Conservation (phyloP, 371 early-diverging fungal species). For the Actinomortierella wolfii region DNA sequence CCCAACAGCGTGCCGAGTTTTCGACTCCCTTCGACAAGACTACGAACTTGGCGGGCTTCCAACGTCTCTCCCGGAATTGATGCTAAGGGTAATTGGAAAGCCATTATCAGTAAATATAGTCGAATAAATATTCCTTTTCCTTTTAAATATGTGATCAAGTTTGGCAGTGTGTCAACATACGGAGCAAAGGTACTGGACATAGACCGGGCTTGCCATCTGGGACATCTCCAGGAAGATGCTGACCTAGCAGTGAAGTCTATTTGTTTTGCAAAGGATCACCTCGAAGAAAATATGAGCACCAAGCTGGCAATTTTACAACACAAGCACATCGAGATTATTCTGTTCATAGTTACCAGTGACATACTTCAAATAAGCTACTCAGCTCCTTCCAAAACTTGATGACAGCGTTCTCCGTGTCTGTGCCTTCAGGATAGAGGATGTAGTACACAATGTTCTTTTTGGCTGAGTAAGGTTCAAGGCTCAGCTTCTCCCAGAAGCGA, state of each 20-base stretch:
- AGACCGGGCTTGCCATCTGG: conserved; percentile 55
- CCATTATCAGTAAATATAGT: too few species aligned
- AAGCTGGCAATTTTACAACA: too few species aligned
- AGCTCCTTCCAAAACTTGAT: conserved; percentile 59
- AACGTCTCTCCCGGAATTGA: conserved; percentile 37
- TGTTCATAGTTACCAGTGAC: conserved; percentile 1
- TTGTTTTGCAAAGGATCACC: too few species aligned
- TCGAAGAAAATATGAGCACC: too few species aligned
- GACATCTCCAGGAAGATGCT: conserved; percentile 53
- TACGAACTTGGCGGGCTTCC: conserved; percentile 50
- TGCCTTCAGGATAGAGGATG: conserved; percentile 58
- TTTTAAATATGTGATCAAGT: too few species aligned
- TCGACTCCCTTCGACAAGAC: conserved; percentile 57
- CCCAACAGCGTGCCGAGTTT: conserved; percentile 53
- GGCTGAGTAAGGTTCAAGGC: conserved; percentile 60
- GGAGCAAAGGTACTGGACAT: conserved; percentile 54
- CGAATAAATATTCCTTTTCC: too few species aligned
- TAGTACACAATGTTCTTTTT: conserved; percentile 62
- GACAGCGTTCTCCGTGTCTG: conserved; percentile 49
- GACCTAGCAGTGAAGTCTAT: conserved; percentile 50
- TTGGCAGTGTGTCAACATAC: conserved; percentile 40
- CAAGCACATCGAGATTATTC: too few species aligned
- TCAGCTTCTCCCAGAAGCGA: conserved; percentile 66
- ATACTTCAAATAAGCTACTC: conserved; percentile 53
- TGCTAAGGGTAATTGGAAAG: too few species aligned